A percentile compares a stretch with the other conserved stretches of the same genome.
Evolutionary conservation across 495 filamentous ascomycete species (phyloP).

Genomic region (Penicillium taxi): DNA sequence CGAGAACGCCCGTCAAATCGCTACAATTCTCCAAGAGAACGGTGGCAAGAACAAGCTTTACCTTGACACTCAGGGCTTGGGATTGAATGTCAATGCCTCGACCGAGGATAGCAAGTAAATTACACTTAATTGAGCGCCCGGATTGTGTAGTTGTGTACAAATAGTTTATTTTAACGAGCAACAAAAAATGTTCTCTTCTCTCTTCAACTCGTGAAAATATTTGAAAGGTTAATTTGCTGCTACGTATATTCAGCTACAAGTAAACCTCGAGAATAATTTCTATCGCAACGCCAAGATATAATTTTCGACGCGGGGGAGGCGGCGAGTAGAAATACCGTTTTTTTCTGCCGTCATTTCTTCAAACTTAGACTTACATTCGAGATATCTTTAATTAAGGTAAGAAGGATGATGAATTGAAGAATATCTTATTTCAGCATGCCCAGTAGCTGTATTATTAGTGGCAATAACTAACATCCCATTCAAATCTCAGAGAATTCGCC

Average conservation of each 20-base stretch:
- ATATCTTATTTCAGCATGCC: no score
- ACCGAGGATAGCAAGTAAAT: constrained; percentile 29
- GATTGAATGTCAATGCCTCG: constrained; percentile 73
- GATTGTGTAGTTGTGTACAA: constrained; percentile 35
- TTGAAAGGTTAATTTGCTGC: background rate
- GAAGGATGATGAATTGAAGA: no score
- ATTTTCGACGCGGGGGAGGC: constrained; percentile 27
- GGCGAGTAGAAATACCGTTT: constrained; percentile 21
- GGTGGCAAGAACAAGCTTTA: constrained; percentile 92
- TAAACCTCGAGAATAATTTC: background rate
- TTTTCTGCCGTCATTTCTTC: constrained; percentile 14
- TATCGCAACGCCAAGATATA: constrained; percentile 8
- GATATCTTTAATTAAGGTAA: background rate
- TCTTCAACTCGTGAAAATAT: constrained; percentile 6
- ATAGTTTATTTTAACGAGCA: constrained; percentile 34
- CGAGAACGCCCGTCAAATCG: constrained; percentile 89
- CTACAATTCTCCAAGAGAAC: constrained; percentile 69
- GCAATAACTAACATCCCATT: no score
- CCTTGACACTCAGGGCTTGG: constrained; percentile 80
- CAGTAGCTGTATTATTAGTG: no score
- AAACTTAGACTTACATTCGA: constrained; percentile 1
- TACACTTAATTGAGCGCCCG: constrained; percentile 22
- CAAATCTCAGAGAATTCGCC: constrained; percentile 2
- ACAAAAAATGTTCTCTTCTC: constrained; percentile 38
- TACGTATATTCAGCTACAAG: background rate